These are phyloP conservation scores for Drechmeria coniospora DNA, from an alignment of 2,329 filamentous ascomycete species.

Conservation along the genomic window DNA sequence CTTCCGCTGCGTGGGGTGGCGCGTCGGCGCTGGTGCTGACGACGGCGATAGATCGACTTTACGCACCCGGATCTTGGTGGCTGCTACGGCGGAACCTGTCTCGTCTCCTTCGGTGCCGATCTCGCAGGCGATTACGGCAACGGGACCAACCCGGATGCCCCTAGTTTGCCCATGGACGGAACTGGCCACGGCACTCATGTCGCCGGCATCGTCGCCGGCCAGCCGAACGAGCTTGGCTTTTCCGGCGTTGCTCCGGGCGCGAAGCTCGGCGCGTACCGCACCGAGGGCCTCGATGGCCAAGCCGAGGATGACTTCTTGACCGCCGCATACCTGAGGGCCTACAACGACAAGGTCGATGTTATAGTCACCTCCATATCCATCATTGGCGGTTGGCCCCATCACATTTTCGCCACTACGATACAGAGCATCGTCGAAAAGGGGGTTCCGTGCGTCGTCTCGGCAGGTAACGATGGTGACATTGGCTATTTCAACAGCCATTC, in stretches of 20 bases:
- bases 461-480: slow-evolving; percentile 13
- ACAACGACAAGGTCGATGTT: slow-evolving; percentile 27
- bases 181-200: slow-evolving; percentile 46
- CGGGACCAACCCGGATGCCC: slow-evolving; percentile 23
- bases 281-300: slow-evolving; percentile 38
- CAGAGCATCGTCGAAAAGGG: slow-evolving; percentile 21
- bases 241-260: slow-evolving; percentile 41
- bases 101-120: slow-evolving; percentile 41
- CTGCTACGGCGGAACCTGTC: slow-evolving; percentile 42
- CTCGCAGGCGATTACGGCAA: slow-evolving; percentile 41
- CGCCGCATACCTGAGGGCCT: slow-evolving; percentile 36
- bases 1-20: not conserved
- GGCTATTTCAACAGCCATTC: slow-evolving; percentile 5
- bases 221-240: slow-evolving; percentile 34
- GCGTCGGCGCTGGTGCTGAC: not conserved
- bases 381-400: slow-evolving; percentile 13
- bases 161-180: slow-evolving; percentile 37
- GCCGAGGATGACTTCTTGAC: slow-evolving; percentile 31
- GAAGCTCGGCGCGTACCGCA: slow-evolving; percentile 37
- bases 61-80: slow-evolving; percentile 46
- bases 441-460: slow-evolving; percentile 7
- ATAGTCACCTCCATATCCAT: slow-evolving; percentile 11
- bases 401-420: slow-evolving; percentile 26
- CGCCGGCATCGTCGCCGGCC: slow-evolving; percentile 45
- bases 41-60: slow-evolving; percentile 35